Evolutionary conservation across 441 rosid genomes (phyloP), one percentile per base, ranked within the genome.

Genomic region (Omphalea diandra): DNA sequence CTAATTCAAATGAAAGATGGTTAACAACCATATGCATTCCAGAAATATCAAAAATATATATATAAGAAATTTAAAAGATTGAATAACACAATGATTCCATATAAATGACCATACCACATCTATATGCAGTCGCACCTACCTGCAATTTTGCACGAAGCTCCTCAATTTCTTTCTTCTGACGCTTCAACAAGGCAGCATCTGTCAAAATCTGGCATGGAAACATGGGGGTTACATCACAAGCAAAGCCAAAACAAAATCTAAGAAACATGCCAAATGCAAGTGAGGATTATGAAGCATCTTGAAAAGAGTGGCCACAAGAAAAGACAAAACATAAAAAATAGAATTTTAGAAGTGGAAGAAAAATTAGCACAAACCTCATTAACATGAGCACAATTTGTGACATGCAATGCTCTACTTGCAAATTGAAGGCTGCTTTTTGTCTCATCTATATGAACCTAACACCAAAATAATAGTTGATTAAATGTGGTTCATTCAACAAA

Each of bases 101-200:
- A 38, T 47, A 52, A 73, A 3, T 9, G 44, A 46, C n/a, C 14
- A 35, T 17, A 46, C n/a, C 14, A 35, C 22, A 35, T 46, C 63
- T 22, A 41, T 46, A 31, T 15, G 15, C 67, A 68, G 50, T 62
- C 50, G 44, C 24, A 59, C 71, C 24, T 70, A 88, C 99, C 93
- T 84, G 89, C 75, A 92, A 78, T 83, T 95, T 92, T 75, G 91
- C 89, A 65, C 97, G 88, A 79, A 95, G 98, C 82, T 95, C 96
- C 80, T 92, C 99, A 71, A 95, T 95, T 80, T 95, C 99, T 82
- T 87, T 92, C 88, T 95, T 95, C 73, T 92, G 99, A 52, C 99
- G 98, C 86, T 95, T 95, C 76, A 95, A 71, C 70, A 95, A 71
- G 76, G 99, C 99, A 74, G 97, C 98, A 84, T 95, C 98, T 31